Evolutionary conservation across 225 moss, liverwort and hornwort species (phyloP), one percentile per base, ranked within the genome.

Genomic region (Marchantia polymorpha): DNA sequence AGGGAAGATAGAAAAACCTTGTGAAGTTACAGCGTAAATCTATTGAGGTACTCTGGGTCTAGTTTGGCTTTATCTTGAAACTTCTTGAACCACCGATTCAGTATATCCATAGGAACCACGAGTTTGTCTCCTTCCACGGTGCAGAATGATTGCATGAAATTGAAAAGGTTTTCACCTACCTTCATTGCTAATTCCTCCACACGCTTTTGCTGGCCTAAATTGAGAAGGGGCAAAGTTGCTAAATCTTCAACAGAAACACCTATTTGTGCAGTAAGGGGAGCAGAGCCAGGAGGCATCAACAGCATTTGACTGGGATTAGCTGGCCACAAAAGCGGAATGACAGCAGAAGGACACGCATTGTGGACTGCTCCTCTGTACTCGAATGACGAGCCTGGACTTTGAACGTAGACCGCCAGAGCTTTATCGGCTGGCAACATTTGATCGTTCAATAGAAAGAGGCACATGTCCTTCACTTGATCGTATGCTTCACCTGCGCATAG

Each of bases 81-180:
- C 81, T 96, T 92, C 83, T 96, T 96, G 86, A 96, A 96, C 92
- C 94, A 96, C 77, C 92, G 91, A 77, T 96, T 94, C 72, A 96
- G 84, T 69, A 92, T 92, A 49, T 94, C 92, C 96, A 94, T 92
- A 8, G 96, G 90, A 73, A 96, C 92, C n/a, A 94, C 88, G 8
- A 96, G 75, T 83, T 94, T 92, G 82, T 96, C 91, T 73, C 96
- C 91, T 87, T 96, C 90, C 47, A 94, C 79, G 8, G 90, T 87
- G 89, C 91, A 96, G 74, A 96, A 96, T 6, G 91, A 96, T 75
- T 96, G 92, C 94, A 96, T 96, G 78, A 92, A 94, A 27, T 92
- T 96, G 87, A 96, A 96, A 54, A 96, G 80, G 82, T 96, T 96
- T 72, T 96, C 94, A 14, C 96, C 96, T 16, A 96, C 91, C 83